Evolutionary conservation across 257 asterid genomes (phyloP).

Genomic region (Nemophila menziesii): DNA sequence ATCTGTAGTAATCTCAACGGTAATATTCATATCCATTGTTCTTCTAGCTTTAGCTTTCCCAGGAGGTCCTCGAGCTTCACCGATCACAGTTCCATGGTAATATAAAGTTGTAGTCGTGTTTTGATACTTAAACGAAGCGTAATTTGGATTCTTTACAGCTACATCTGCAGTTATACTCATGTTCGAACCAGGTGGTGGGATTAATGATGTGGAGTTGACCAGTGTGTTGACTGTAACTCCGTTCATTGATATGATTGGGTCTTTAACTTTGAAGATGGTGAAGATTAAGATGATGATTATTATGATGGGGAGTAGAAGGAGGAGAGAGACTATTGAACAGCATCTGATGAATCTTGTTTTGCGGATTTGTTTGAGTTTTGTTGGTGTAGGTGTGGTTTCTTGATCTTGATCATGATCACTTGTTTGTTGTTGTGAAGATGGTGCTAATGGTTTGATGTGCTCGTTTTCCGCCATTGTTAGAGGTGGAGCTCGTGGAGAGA

Average conservation of each 20-base stretch:
- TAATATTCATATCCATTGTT: constrained; percentile 60
- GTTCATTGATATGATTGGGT: constrained; percentile 49
- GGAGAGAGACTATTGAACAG: constrained; percentile 22
- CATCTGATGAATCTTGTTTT: constrained; percentile 37
- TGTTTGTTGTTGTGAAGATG: constrained; percentile 30
- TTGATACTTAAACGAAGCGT: constrained; percentile 44
- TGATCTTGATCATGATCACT: constrained; percentile 50
- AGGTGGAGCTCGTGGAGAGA: not conserved
- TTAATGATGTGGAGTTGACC: constrained; percentile 12
- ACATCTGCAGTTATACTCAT: constrained; percentile 58
- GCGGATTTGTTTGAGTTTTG: constrained; percentile 4
- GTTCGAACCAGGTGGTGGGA: constrained; percentile 54
- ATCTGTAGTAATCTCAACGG: constrained; percentile 51
- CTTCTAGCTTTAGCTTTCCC: constrained; percentile 63
- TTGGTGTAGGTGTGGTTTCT: constrained; percentile 6
- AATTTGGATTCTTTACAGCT: constrained; percentile 68
- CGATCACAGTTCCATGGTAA: constrained; percentile 45
- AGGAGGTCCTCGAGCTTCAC: constrained; percentile 71
- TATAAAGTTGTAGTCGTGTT: constrained; percentile 54
- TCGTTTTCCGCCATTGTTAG: constrained; percentile 36
- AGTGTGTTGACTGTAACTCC: constrained; percentile 27
- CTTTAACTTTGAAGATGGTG: constrained; percentile 54
- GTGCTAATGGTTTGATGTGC: constrained; percentile 63
- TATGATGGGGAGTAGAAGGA: constrained; percentile 37
- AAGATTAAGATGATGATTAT: constrained; percentile 37